Evolutionary conservation across 257 asterid species (phyloP), one percentile per base, ranked within the genome.

Genomic region (Parsonsia alboflavescens): DNA sequence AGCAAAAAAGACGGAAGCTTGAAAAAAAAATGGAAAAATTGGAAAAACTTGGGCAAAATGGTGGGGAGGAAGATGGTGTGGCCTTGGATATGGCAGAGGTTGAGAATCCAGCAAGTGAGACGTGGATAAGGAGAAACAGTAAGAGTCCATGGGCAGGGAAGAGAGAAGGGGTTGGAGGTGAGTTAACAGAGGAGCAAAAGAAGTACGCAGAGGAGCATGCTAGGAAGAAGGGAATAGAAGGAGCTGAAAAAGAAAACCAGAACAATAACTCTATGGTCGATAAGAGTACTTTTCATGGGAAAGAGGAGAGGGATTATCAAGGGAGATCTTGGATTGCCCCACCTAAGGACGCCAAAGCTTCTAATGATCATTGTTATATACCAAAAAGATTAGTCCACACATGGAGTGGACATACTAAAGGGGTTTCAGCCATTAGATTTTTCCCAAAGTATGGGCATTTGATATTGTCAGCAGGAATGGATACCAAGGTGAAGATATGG

Each of bases 101-200:
- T 72, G 85, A 85, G 62, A 90, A 95, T 86, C 98, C 99, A 0
- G 82, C 99, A 0, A 88, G 91, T 0, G 98, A 95, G 26, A 80
- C 87, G 2, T 95, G 99, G 99, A 80, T 95, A 84, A 83, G 80
- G 93, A 95, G 79, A 91, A 95, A 95, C 70, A 82, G 96, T 85
- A 92, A 87, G 91, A 92, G 98, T 53, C 99, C 99, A 0, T 95
- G 98, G 99, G 84, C 98, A 1, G 98, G 99, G 79, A 89, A 87
- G 96, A 90, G 75, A 73, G 96, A 95, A 22, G 90, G 89, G 80
- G 72, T 88, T 66, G 93, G 90, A 53, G 91, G 72, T 0, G 98
- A 92, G 78, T 80, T 95, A 78, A 89, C 98, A 0, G 99, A 95
- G 85, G 97, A 95, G 86, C 98, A 95, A 83, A 92, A 90, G 91